Conservation (phyloP, 257 asterid genomes). For the Solanum lignicaule region DNA sequence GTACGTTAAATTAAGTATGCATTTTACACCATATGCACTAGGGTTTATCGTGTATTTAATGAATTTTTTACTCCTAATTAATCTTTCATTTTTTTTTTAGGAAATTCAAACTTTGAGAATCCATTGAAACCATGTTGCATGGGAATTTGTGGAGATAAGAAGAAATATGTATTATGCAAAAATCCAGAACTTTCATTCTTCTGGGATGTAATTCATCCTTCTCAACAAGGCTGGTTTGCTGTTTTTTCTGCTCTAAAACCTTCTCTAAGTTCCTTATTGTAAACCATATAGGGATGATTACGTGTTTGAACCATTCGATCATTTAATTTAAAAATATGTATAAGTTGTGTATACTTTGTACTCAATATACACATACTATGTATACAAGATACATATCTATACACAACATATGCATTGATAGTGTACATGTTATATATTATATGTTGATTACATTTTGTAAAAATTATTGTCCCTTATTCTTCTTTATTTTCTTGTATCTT, state of each 20-base stretch:
- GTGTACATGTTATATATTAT: neutral
- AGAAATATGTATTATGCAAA: slow-evolving; percentile 31
- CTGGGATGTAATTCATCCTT: slow-evolving; percentile 63
- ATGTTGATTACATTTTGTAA: too few species aligned
- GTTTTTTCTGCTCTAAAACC: slow-evolving; percentile 29
- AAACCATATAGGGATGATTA: neutral
- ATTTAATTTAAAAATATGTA: neutral
- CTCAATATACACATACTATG: neutral
- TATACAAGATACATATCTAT: neutral
- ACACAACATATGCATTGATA: neutral
- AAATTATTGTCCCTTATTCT: neutral
- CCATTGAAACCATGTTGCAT: slow-evolving; percentile 52
- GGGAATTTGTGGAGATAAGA: slow-evolving; percentile 48
- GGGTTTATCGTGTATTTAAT: neutral
- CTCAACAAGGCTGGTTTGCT: slow-evolving; percentile 48
- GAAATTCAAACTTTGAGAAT: slow-evolving; percentile 9
- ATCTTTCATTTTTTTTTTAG: neutral
- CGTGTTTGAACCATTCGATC: neutral
- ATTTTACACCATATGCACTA: neutral
- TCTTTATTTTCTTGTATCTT: neutral
- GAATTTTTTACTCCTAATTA: neutral
- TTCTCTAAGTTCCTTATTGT: slow-evolving; percentile 14
- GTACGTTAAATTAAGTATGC: neutral
- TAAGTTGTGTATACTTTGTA: neutral
- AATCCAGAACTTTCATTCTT: slow-evolving; percentile 36